Evolutionary conservation across 495 filamentous ascomycete genomes (phyloP).

Genomic region (Lophiotrema nucula): DNA sequence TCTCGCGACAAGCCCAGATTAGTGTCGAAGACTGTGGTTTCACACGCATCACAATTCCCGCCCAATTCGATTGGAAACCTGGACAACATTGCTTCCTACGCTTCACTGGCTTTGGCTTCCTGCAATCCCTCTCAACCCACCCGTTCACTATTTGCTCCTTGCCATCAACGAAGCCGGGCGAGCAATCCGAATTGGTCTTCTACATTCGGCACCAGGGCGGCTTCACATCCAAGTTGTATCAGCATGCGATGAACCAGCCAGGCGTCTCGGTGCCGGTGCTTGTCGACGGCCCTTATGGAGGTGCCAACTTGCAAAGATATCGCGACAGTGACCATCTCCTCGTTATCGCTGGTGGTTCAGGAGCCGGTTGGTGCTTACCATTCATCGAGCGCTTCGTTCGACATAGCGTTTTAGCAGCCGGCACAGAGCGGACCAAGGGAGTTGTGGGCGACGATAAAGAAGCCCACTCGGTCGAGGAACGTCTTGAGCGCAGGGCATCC

Average conservation of each 20-base stretch:
- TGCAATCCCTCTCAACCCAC: conserved; percentile 48
- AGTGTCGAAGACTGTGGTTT: conserved; percentile 43
- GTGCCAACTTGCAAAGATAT: conserved; percentile 38
- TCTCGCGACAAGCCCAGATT: conserved; percentile 47
- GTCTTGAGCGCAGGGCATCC: background rate
- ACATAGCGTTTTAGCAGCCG: background rate
- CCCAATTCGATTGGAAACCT: conserved; percentile 47
- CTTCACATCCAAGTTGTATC: conserved; percentile 46
- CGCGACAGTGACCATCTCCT: conserved; percentile 43
- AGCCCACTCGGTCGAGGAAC: background rate
- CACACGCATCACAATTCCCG: conserved; percentile 41
- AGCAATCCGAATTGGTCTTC: conserved; percentile 44
- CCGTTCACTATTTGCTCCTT: conserved; percentile 55
- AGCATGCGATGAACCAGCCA: conserved; percentile 38
- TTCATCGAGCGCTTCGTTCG: conserved; percentile 44
- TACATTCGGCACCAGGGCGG: conserved; percentile 47
- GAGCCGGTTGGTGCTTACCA: conserved; percentile 52
- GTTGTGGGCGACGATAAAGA: background rate
- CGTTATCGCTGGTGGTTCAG: conserved; percentile 56
- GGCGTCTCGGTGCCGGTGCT: conserved; percentile 40
- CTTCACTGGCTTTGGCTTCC: conserved; percentile 44
- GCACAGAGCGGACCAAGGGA: background rate
- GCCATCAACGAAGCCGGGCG: conserved; percentile 31
- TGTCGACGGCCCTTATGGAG: conserved; percentile 55
- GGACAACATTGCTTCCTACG: conserved; percentile 56